Percentiles rank a stretch among this genome's conserved stretches.
These are phyloP conservation scores for Gliomastix tumulicola DNA, from an alignment of 2,329 filamentous ascomycete genomes.

Conservation along the genomic window DNA sequence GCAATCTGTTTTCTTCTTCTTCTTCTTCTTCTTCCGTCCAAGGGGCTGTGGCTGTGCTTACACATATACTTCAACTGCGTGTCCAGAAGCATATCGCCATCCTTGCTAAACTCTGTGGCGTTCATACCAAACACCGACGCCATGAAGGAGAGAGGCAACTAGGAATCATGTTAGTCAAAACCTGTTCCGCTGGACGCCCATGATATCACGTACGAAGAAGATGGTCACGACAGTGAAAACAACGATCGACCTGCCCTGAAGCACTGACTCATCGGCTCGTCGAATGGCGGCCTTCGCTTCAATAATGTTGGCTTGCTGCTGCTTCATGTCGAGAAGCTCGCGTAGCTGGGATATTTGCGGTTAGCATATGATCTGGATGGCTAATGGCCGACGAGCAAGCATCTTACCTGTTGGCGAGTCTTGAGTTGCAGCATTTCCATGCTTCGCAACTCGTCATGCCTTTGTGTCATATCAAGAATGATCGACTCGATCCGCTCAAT, in stretches of 20 bases:
- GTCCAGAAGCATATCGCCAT: constrained; percentile 8
- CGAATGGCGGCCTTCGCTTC: constrained; percentile 33
- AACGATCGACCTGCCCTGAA: constrained; percentile 35
- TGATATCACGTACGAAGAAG: constrained; percentile 27
- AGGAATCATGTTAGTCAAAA: background rate
- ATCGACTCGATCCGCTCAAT: constrained; percentile 6
- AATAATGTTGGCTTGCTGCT: constrained; percentile 37
- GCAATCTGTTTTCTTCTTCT: no score
- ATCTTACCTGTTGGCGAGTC: constrained; percentile 14
- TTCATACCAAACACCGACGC: constrained; percentile 31
- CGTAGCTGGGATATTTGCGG: constrained; percentile 2
- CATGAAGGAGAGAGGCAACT: constrained; percentile 28
- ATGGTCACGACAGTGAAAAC: constrained; percentile 39
- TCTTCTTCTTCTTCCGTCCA: background rate
- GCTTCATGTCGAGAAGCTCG: constrained; percentile 33
- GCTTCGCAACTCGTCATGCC: constrained; percentile 12
- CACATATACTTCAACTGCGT: constrained; percentile 13
- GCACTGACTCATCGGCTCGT: constrained; percentile 29
- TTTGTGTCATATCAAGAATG: constrained; percentile 8
- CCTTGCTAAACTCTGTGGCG: constrained; percentile 11
- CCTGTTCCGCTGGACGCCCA: background rate
- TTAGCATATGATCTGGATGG: background rate
- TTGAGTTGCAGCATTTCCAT: constrained; percentile 17
- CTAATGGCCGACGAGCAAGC: no score
- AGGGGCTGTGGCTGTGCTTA: constrained; percentile 7